Base-by-base conservation (phyloP, 352 stramenopile species). In the Pythium phragmiticola region DNA sequence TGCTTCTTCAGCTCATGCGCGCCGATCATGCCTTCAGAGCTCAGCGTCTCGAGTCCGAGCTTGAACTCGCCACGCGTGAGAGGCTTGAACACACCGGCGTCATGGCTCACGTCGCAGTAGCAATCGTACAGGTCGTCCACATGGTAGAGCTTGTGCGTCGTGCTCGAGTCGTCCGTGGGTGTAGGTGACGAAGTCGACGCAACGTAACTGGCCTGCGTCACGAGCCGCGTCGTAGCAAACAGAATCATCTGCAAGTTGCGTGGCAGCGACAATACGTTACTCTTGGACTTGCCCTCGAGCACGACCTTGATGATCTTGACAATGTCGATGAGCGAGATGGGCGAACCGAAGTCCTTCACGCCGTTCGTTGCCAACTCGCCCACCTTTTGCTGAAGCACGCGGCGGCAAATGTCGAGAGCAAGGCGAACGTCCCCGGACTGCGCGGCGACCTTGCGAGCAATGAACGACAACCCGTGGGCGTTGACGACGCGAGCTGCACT, bases 201-300 rank as follows among this genome's bases (percentile, higher is more conserved):
- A 34, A 50, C 28, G 33, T 8, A 43, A 21, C 23, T 41, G 66
- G 73, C 19, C 74, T 50, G 17, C 19, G 63, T 33, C n/a, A 56
- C 66, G 41, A 87, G 60, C 45, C 76, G 70, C 0, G 77, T 88
- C 34, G 78, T 87, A 11, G 84, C 80, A 53, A 91, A 90, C 28
- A 92, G 69, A 54, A 93, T 89, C 78, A 95, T 88, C 66, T 94
- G 82, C 21, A 92, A 67, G 58, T 89, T 92, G 36, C 87, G 79
- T 14, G 87, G 87, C 36, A 94, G 66, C 26, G 82, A 83, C 26
- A 80, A 69, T 8, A 92, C 74, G 50, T 79, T 72, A 46, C 69
- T 65, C 19, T 78, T 72, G 51, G 73, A 84, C 57, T 87, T 89
- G 47, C 76, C 83, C 53, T 92, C 84, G 26, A 95, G 47, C 1